Percentiles rank a stretch among this genome's conserved stretches.
phyloP scores from a whole-genome alignment of 768 basidiomycete genomes.

The Serendipita sp. region DNA sequence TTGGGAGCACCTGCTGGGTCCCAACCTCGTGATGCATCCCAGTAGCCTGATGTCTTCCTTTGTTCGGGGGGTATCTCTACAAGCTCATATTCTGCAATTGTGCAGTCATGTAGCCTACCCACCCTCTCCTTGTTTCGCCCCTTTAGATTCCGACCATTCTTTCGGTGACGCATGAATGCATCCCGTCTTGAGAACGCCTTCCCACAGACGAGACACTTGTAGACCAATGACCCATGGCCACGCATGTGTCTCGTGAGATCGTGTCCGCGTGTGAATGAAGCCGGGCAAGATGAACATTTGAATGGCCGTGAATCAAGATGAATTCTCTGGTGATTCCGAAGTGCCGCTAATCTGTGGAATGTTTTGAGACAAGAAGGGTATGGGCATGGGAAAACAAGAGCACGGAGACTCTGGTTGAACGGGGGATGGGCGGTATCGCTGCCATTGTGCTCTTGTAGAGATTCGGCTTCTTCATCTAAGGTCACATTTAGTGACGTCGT shows the following conservation, averaged over 20 bases:
- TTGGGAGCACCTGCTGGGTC: neutral
- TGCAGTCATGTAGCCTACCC: neutral
- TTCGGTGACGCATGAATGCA: slow-evolving; percentile 35
- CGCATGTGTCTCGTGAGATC: slow-evolving; percentile 22
- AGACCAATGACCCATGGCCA: slow-evolving; percentile 31
- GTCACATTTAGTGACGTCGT: slow-evolving; percentile 19
- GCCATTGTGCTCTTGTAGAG: neutral
- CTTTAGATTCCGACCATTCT: slow-evolving; percentile 36
- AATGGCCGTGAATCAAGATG: slow-evolving; percentile 50
- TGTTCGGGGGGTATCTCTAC: neutral
- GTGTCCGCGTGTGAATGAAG: slow-evolving; percentile 11
- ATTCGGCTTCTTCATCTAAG: neutral
- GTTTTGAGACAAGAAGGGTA: slow-evolving; percentile 46
- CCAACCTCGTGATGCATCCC: neutral
- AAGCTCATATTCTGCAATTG: neutral
- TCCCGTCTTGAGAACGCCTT: slow-evolving; percentile 28
- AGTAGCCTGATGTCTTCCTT: neutral
- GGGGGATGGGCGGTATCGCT: no score
- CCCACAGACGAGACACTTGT: slow-evolving; percentile 18
- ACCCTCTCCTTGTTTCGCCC: slow-evolving; percentile 10
- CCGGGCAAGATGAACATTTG: slow-evolving; percentile 29
- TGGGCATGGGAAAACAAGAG: slow-evolving; percentile 39
- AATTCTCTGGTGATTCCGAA: slow-evolving; percentile 55
- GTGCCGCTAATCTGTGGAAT: slow-evolving; percentile 51
- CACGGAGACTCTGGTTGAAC: no score